phyloP scores from a whole-genome alignment of 2,329 filamentous ascomycete species.

The Fonsecaea erecta region DNA sequence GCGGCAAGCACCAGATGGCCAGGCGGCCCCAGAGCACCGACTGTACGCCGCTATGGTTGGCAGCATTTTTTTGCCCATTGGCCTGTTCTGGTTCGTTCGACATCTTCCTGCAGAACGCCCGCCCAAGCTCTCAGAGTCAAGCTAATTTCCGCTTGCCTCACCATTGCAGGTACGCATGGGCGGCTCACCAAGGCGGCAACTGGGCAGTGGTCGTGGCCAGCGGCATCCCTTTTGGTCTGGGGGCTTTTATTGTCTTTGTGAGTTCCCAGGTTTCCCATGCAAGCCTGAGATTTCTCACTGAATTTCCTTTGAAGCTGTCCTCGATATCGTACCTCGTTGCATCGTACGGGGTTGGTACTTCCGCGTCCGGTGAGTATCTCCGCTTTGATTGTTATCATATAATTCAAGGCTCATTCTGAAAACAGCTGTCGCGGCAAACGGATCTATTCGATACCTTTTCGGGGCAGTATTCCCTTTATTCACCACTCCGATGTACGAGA shows the following conservation, averaged over 20 bases:
- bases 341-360: slow-evolving; percentile 35
- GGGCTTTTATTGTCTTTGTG: too few relatives aligned
- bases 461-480: slow-evolving; percentile 61
- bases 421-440: slow-evolving; percentile 42
- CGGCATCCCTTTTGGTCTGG: slow-evolving; percentile 32
- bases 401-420: slow-evolving; percentile 13
- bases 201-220: slow-evolving; percentile 43
- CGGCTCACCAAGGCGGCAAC: slow-evolving; percentile 46
- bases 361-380: slow-evolving; percentile 33
- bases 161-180: slow-evolving; percentile 45
- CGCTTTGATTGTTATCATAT: neutral
- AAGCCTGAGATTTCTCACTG: neutral
- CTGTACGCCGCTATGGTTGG: slow-evolving; percentile 55
- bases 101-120: slow-evolving; percentile 8
- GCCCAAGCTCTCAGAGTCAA: neutral
- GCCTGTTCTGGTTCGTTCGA: slow-evolving; percentile 54
- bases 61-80: slow-evolving; percentile 51
- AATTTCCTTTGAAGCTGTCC: slow-evolving; percentile 46
- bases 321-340: slow-evolving; percentile 43
- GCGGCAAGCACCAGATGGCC: slow-evolving; percentile 12
- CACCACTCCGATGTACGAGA: slow-evolving; percentile 54
- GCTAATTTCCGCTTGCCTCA: neutral
- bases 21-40: slow-evolving; percentile 53
- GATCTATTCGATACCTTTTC: slow-evolving; percentile 39
- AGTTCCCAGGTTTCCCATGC: too few relatives aligned